These are phyloP conservation scores for Monosporascus sp. DNA, from an alignment of 2,329 filamentous ascomycete genomes.

Conservation along the genomic window DNA sequence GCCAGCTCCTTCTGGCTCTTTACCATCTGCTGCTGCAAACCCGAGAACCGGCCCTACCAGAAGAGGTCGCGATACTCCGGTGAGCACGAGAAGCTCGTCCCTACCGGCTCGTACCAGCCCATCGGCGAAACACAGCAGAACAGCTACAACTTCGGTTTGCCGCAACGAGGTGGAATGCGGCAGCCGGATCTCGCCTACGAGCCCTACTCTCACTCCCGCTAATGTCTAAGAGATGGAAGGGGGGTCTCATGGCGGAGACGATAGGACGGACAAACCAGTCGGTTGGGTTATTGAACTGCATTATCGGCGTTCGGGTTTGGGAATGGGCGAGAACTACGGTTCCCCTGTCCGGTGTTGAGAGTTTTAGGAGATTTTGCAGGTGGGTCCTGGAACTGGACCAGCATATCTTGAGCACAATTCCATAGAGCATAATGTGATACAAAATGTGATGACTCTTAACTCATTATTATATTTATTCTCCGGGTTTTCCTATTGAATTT, in stretches of 20 bases:
- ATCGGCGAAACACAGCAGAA: conserved; percentile 35
- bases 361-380: neutral
- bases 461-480: no score
- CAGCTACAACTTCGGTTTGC: conserved; percentile 32
- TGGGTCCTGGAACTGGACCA: neutral
- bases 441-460: no score
- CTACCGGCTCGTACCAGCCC: conserved; percentile 40
- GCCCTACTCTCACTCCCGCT: conserved; percentile 55
- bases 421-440: no score
- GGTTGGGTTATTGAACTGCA: conserved; percentile 3
- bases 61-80: conserved; percentile 19
- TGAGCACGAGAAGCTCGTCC: conserved; percentile 48
- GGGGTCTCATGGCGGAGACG: neutral
- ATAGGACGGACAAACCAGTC: neutral
- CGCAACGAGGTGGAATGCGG: conserved; percentile 37
- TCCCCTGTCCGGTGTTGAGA: neutral
- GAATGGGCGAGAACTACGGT: neutral
- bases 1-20: conserved; percentile 87
- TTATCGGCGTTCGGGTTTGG: conserved; percentile 11
- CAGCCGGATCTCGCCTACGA: conserved; percentile 53
- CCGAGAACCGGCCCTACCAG: conserved; percentile 42
- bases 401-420: neutral
- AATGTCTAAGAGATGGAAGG: conserved; percentile 17
- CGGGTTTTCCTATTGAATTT: conserved; percentile 4
- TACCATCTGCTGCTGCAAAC: conserved; percentile 83